Evolutionary conservation across 306 rosid genomes (phyloP).

Genomic region (cucumber (Cucumis sativus)): Cucumber_9930_V3 NC_026659.2:29524501-29525000

Average conservation of each 20-base stretch:
- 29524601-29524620: constrained; percentile 49
- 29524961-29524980: too few species aligned
- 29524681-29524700: neutral
- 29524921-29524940: too few species aligned
- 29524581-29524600: constrained; percentile 73
- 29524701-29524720: neutral
- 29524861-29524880: too few species aligned
- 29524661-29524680: neutral
- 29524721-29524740: neutral
- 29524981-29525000: too few species aligned
- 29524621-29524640: constrained; percentile 78
- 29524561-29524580: constrained; percentile 35
- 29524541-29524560: constrained; percentile 63
- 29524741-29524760: neutral
- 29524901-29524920: too few species aligned
- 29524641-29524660: constrained; percentile 48
- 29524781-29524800: too few species aligned
- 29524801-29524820: too few species aligned
- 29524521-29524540: constrained; percentile 95
- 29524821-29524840: too few species aligned
- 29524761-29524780: neutral
- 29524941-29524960: too few species aligned
- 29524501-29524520: constrained; percentile 73
- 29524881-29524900: too few species aligned
- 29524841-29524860: too few species aligned